A percentile compares a stretch with the other conserved stretches of the same genome.
phyloP scores from a whole-genome alignment of 345 rosid species.

The Camelina laxa region DNA sequence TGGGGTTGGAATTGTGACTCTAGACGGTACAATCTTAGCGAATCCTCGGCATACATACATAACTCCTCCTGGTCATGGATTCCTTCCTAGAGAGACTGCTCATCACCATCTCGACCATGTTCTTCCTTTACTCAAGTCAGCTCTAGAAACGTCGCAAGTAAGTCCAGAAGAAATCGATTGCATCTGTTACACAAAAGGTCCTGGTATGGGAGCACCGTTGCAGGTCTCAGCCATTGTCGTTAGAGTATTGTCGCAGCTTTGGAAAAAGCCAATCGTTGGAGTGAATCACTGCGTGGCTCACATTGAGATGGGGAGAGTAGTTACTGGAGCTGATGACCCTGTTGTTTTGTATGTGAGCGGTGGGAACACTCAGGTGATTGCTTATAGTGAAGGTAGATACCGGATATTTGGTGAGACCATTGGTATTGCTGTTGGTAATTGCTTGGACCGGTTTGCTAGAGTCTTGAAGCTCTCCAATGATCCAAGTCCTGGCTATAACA shows the following conservation, averaged over 20 bases:
- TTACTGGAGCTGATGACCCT: slow-evolving; percentile 92
- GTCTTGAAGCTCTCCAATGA: slow-evolving; percentile 88
- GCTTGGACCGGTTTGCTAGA: slow-evolving; percentile 94
- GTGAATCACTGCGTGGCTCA: slow-evolving; percentile 98
- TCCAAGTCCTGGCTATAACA: slow-evolving; percentile 99
- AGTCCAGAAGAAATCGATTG: slow-evolving; percentile 81
- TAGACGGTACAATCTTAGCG: slow-evolving; percentile 77
- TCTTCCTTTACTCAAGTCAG: slow-evolving; percentile 78
- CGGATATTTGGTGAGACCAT: slow-evolving; percentile 96
- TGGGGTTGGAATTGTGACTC: slow-evolving; percentile 79
- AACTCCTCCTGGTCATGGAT: slow-evolving; percentile 97
- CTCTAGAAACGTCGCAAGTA: slow-evolving; percentile 63
- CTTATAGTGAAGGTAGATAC: slow-evolving; percentile 93
- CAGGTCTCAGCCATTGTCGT: slow-evolving; percentile 80
- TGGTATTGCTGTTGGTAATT: slow-evolving; percentile 98
- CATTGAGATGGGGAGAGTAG: slow-evolving; percentile 97
- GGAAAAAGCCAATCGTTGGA: slow-evolving; percentile 87
- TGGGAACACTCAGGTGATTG: slow-evolving; percentile 97
- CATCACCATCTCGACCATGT: slow-evolving; percentile 84
- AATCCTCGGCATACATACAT: slow-evolving; percentile 97
- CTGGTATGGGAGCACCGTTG: slow-evolving; percentile 96
- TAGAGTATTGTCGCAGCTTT: slow-evolving; percentile 79
- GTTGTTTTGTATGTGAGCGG: slow-evolving; percentile 97
- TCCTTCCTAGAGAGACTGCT: slow-evolving; percentile 93
- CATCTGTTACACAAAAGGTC: slow-evolving; percentile 92